Percentiles rank a stretch among this genome's conserved stretches.
Conservation (phyloP, 805 yeast species). For the Zygotorulaspora danielsina region DNA sequence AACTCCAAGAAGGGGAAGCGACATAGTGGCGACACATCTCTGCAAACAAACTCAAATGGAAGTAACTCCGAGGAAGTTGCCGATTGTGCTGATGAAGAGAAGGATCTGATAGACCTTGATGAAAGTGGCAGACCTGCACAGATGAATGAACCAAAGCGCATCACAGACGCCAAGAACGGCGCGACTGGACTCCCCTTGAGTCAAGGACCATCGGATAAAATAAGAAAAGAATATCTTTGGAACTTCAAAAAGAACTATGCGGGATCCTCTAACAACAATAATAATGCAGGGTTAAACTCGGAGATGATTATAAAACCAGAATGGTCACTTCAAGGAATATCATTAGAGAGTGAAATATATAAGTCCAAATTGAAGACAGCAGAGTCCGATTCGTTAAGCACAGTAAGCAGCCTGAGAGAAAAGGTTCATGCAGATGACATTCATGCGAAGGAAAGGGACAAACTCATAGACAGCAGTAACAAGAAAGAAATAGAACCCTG, state of each 20-base stretch:
- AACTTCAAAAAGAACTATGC: constrained; percentile 35
- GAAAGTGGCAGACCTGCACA: constrained; percentile 22
- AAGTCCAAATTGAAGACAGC: constrained; percentile 32
- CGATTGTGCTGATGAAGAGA: constrained; percentile 1
- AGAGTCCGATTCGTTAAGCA: constrained; percentile 36
- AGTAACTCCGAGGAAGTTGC: constrained; percentile 1
- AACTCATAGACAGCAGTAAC: neutral
- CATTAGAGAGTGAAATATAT: constrained; percentile 14
- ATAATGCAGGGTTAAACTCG: neutral
- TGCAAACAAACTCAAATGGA: neutral
- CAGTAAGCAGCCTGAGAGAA: constrained; percentile 32
- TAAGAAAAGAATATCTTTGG: constrained; percentile 55
- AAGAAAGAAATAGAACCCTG: constrained; percentile 7
- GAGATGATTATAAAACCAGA: constrained; percentile 14
- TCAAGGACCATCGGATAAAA: constrained; percentile 57
- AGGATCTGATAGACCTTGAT: constrained; percentile 16
- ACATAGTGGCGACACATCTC: neutral
- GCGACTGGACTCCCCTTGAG: constrained; percentile 73
- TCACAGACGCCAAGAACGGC: constrained; percentile 51
- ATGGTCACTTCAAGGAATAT: constrained; percentile 19
- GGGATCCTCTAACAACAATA: neutral
- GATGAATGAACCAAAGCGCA: constrained; percentile 49
- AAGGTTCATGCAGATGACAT: constrained; percentile 19
- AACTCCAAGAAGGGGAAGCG: constrained; percentile 10
- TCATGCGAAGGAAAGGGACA: constrained; percentile 15